These are phyloP conservation scores for Cladosporium sp. DNA, from an alignment of 2,329 filamentous ascomycete species.

Conservation along the genomic window DNA sequence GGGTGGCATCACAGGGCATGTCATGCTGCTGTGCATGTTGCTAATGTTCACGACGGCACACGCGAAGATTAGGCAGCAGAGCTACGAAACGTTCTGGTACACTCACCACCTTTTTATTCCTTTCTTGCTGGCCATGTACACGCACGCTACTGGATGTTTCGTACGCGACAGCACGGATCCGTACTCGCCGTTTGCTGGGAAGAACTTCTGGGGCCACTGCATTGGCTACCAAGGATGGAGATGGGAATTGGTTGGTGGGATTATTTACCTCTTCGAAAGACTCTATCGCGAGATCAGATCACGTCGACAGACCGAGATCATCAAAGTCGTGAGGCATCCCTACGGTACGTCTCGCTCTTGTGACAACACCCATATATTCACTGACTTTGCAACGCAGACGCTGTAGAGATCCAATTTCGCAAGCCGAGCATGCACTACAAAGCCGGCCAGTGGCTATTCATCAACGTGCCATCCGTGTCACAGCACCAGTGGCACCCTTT, in stretches of 20 bases:
- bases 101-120: conserved; percentile 98
- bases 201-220: conserved; percentile 85
- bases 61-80: conserved; percentile 89
- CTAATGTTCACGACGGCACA: conserved; percentile 97
- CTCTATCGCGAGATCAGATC: conserved; percentile 88
- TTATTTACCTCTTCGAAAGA: conserved; percentile 81
- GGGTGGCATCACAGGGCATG: conserved; percentile 90
- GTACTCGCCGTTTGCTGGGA: conserved; percentile 80
- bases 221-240: conserved; percentile 95
- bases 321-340: conserved; percentile 90
- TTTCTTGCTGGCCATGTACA: conserved; percentile 90
- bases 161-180: conserved; percentile 75
- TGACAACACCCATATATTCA: background rate
- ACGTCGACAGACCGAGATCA: conserved; percentile 81
- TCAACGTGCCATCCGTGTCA: conserved; percentile 88
- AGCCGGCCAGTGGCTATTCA: conserved; percentile 95
- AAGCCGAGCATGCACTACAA: conserved; percentile 98
- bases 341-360: conserved; percentile 63
- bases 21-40: conserved; percentile 99
- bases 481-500: conserved; percentile 97
- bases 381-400: conserved; percentile 56
- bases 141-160: conserved; percentile 93
- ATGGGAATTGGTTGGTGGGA: conserved; percentile 89
- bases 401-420: conserved; percentile 93
- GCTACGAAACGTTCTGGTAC: conserved; percentile 99